Conservation (phyloP, 148 eudicot species). For the Tetragonia tetragonoides region DNA sequence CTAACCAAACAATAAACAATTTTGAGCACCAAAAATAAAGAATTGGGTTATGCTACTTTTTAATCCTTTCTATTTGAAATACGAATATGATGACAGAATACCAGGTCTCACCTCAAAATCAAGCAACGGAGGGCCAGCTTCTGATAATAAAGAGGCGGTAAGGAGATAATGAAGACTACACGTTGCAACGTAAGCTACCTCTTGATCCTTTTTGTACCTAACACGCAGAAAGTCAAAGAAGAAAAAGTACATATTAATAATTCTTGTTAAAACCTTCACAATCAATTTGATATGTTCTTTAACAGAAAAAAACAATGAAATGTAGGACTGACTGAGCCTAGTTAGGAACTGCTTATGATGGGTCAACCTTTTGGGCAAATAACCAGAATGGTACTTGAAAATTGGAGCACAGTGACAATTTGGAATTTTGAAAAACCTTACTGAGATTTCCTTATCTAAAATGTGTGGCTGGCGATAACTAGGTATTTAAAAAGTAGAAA, state of each 20-base stretch:
- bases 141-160: slow-evolving; percentile 75
- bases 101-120: slow-evolving; percentile 72
- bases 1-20: neutral
- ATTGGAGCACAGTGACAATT: no score
- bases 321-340: neutral
- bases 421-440: no score
- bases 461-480: no score
- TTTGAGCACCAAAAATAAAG: neutral
- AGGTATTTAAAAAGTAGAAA: no score
- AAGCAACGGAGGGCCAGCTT: slow-evolving; percentile 90
- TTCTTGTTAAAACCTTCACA: neutral
- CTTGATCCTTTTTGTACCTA: slow-evolving; percentile 87
- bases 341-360: neutral
- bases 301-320: no score
- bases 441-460: no score
- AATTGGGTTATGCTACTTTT: neutral
- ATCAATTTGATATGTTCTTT: no score
- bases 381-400: no score
- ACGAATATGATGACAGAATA: neutral
- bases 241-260: neutral
- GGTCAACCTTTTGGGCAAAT: neutral
- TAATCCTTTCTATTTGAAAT: neutral
- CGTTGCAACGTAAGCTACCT: slow-evolving; percentile 71
- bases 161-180: slow-evolving; percentile 89
- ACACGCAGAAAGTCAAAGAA: slow-evolving; percentile 4